Evolutionary conservation across 78 protist genomes (phyloP), one percentile per base, ranked within the genome.

Genomic region (Pigoraptor vietnamica): DNA sequence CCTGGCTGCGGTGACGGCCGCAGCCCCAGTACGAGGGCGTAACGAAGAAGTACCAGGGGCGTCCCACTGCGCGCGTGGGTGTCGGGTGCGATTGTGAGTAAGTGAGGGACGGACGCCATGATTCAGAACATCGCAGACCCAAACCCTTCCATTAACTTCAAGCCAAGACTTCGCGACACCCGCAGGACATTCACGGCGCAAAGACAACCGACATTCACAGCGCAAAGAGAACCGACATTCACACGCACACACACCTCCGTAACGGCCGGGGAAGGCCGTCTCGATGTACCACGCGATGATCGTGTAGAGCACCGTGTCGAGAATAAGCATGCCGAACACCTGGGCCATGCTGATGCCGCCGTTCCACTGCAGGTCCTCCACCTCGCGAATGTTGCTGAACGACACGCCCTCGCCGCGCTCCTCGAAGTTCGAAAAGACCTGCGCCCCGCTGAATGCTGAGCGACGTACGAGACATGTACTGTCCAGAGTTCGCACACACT

Each of bases 211-310:
- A 82, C 38, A 9, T 82, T 29, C 87, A 82, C 87, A 82, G 23
- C 23, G 24, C 23, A 82, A 9, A 82, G 23, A 82, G 23, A 82
- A 24, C 14, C 29, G 24, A 6, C 14, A 24, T 83, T 33, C 29
- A 83, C 29, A 83, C 34, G 29, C 23, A 0, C 29, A 83, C 34
- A 83, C 34, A 0, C n/a, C n/a, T 33, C 97, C 97, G 86, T 86
- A 91, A 23, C 48, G 94, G 29, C 94, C 95, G 36, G 97, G 96
- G 39, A 87, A 84, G 24, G 92, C 95, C 84, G 89, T 92, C 83
- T 56, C 92, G 37, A 94, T 24, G 92, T 92, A 94, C 92, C 93
- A 89, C 0, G 92, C 90, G 33, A 92, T 83, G 29, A 94, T 1
- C 29, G 92, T 36, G 89, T 91, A 94, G 84, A 92, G 38, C 0